Conservation (phyloP, 768 basidiomycete genomes). For the Leccinellum luteum region DNA sequence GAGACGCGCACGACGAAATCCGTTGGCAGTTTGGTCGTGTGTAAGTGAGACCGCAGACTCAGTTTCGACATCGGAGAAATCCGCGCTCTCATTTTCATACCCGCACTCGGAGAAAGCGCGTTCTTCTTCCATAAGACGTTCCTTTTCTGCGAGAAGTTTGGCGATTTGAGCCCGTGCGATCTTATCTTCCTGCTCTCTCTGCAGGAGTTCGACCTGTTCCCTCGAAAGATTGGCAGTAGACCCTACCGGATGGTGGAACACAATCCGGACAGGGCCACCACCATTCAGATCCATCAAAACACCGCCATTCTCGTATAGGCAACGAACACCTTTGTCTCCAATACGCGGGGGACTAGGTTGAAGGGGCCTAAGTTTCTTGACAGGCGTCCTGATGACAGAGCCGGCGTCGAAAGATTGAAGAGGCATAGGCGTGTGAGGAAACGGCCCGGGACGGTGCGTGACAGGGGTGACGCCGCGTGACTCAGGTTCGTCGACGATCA, state of each 20-base stretch:
- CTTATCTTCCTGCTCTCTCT: slow-evolving; percentile 8
- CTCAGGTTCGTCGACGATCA: slow-evolving; percentile 15
- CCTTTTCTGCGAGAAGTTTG: slow-evolving; percentile 14
- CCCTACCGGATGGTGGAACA: slow-evolving; percentile 23
- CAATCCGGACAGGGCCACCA: slow-evolving; percentile 6
- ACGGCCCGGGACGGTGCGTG: not conserved
- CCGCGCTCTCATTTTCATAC: slow-evolving; percentile 21
- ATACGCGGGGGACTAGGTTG: slow-evolving; percentile 29
- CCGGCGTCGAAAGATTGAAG: slow-evolving; percentile 26
- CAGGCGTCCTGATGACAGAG: slow-evolving; percentile 29
- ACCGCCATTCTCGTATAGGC: slow-evolving; percentile 13
- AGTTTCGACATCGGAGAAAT: slow-evolving; percentile 4
- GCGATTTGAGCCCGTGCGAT: slow-evolving; percentile 10
- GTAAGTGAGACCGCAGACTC: not conserved
- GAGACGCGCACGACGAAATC: slow-evolving; percentile 6
- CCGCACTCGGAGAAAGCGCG: slow-evolving; percentile 2
- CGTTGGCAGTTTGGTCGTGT: not conserved
- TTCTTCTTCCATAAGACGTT: slow-evolving; percentile 6
- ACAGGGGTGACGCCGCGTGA: slow-evolving; percentile 11
- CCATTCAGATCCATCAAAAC: slow-evolving; percentile 16
- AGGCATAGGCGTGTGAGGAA: slow-evolving; percentile 21
- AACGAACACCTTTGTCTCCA: slow-evolving; percentile 27
- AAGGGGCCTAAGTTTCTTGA: slow-evolving; percentile 28
- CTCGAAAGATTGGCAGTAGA: slow-evolving; percentile 24
- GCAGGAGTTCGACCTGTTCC: slow-evolving; percentile 21